Base-by-base conservation (phyloP, 345 rosid species). In the Clausena lansium region DNA sequence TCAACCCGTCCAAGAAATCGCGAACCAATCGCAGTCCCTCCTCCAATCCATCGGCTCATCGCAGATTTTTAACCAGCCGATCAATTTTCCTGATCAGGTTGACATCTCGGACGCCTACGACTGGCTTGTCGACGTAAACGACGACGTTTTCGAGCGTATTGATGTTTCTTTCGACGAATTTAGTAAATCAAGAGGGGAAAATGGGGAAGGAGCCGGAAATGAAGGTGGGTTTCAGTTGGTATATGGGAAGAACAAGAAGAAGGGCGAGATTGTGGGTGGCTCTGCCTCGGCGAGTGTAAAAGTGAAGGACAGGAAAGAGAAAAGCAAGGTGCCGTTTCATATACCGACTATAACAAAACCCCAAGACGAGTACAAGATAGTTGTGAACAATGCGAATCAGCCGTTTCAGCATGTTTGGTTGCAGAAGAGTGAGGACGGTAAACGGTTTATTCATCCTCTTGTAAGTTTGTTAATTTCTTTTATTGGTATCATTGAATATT, bases 401-500 rank as follows among this genome's bases (percentile, higher is more conserved):
- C 92, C 92, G 0, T 93, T 95, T 78, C 87, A 90, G 39, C 99
- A 95, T 84, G 89, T 92, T 77, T 92, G 92, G 97, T 67, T 95
- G 89, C 84, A 87, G 81, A 90, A 55, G 84, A 88, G 84, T 73
- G 96, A 89, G n/a, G 95, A 93, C n/a, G 89, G 83, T 52, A 79
- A 71, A 75, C 82, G 78, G 10, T 84, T 85, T 71, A 75, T 92
- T 90, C 99, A 95, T 85, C 98, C 98, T 19, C 81, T 93, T 92
- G 98, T 93, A 81, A 76, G 92, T 88, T 57, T 57, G 65, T 72
- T 76, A 10, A 15, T 8, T 28, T 59, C 0, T 67, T 78, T 38
- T 38, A 38, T 4, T 4, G 39, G 39, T 38, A 38, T 38, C 8
- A 0, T 52, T 19, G 57, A 14, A n/a, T 45, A 8, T 11, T 7